These are phyloP conservation scores for Crithidia fasciculata DNA, from an alignment of 208 protist species.

Conservation along the genomic window DNA sequence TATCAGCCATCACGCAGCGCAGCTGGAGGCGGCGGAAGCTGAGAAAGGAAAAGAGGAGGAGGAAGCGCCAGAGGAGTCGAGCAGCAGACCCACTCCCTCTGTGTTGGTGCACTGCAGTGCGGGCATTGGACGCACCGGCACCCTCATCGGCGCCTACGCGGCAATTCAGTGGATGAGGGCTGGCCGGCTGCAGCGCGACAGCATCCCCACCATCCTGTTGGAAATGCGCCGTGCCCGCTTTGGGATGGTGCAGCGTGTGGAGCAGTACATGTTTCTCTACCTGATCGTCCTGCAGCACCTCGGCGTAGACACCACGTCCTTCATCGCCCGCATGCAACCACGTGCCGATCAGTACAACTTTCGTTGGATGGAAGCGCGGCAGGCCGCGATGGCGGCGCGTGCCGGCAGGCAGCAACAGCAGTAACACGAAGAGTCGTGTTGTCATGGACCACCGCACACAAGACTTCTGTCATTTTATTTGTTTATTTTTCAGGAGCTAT, in stretches of 20 bases:
- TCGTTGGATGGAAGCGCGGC: conserved; percentile 32
- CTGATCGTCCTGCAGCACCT: conserved; percentile 60
- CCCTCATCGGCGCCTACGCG: conserved; percentile 80
- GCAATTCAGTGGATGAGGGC: conserved; percentile 43
- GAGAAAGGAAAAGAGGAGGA: too few species aligned
- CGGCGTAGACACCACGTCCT: conserved; percentile 24
- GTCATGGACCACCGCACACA: too few species aligned
- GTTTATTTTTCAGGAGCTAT: too few species aligned
- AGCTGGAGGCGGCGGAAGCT: not conserved
- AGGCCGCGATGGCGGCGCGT: conserved; percentile 14
- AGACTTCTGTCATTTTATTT: too few species aligned
- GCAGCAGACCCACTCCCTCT: conserved; percentile 15
- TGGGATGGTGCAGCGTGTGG: conserved; percentile 86
- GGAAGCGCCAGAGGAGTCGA: too few species aligned
- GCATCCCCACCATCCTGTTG: conserved; percentile 46
- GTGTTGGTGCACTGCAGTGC: conserved; percentile 90
- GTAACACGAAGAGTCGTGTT: not conserved
- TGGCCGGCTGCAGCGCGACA: conserved; percentile 39
- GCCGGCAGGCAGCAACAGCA: conserved; percentile 9
- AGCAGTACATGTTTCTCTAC: conserved; percentile 90
- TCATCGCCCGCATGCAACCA: conserved; percentile 32
- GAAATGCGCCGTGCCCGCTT: conserved; percentile 66
- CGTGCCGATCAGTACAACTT: conserved; percentile 31
- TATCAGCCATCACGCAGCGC: conserved; percentile 29
- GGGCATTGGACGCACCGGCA: conserved; percentile 85